Evolutionary conservation across 768 basidiomycete genomes (phyloP), one percentile per base, ranked within the genome.

Genomic region (Russula vinacea): DNA sequence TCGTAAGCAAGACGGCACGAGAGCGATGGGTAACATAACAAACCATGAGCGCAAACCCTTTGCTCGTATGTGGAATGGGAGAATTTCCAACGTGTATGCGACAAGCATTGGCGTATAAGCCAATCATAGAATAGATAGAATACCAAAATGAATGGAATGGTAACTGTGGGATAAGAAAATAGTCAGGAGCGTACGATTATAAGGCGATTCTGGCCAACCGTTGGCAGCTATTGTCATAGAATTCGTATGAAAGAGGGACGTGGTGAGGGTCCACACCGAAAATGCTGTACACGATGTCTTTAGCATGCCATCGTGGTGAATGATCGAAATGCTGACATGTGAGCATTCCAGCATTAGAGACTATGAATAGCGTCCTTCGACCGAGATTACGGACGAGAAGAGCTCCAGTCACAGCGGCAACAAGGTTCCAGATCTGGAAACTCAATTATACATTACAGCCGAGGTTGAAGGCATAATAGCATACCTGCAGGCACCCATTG

Each of bases 31-130:
- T 26, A 29, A 71, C 78, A n/a, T 19, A 24, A 71, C 78, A 17
- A 63, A 85, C 86, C 86, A 91, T 89, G 40, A 89, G 71, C 8
- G 89, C 85, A 65, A 90, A 87, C 0, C 90, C 70, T 86, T 90
- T 11, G 91, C 91, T 57, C 92, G 85, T 63, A 93, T 85, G 63
- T 78, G 80, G 74, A 84, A 91, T 0, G 91, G 92, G 4, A 94
- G 74, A 67, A 94, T 92, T 73, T 94, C 93, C 62, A 93, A 77
- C 7, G 80, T 80, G 72, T 84, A 86, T 0, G 80, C 70, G 35
- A 84, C 73, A 29, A 89, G 76, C 75, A 93, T 81, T 5, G 92
- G 90, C 1, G 86, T 87, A 72, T 91, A 92, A 32, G 88, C 88
- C 62, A 92, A 69, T 90, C 87, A 65, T 84, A 84, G 69, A 77